Conservation (phyloP, 768 basidiomycete genomes). For the Infundibulicybe gibba region DNA sequence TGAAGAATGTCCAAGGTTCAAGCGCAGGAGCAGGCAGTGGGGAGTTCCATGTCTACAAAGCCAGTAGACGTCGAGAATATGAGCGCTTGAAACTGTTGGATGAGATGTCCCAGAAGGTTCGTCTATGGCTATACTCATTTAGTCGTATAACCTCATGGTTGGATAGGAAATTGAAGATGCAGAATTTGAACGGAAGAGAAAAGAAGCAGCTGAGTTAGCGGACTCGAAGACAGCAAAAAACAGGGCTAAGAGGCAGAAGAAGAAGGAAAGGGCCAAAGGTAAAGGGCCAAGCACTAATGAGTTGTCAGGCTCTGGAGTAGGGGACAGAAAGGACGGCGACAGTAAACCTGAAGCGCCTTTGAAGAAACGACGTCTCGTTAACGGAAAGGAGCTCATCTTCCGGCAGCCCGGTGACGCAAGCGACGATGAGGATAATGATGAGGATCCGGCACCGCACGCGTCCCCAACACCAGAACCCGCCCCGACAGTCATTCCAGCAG, state of each 20-base stretch:
- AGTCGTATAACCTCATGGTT: conserved; percentile 3
- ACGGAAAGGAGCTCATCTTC: conserved; percentile 66
- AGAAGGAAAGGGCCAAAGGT: conserved; percentile 68
- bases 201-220: conserved; percentile 63
- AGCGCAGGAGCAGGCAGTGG: conserved; percentile 97
- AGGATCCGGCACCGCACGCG: not conserved
- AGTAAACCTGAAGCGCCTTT: conserved; percentile 38
- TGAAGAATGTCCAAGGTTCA: conserved; percentile 99
- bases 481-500: not conserved
- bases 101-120: conserved; percentile 72
- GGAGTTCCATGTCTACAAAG: conserved; percentile 99
- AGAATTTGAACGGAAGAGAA: conserved; percentile 75
- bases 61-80: conserved; percentile 89
- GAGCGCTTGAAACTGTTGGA: conserved; percentile 91
- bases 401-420: conserved; percentile 40
- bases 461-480: conserved; percentile 2
- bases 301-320: conserved; percentile 17
- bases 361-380: conserved; percentile 82
- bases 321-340: conserved; percentile 8
- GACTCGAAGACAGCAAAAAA: conserved; percentile 96
- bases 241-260: conserved; percentile 89
- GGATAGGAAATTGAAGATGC: conserved; percentile 62
- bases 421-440: conserved; percentile 28
- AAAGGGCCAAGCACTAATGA: conserved; percentile 19
- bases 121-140: conserved; percentile 14